Percentiles rank a stretch among this genome's conserved stretches.
Conservation (phyloP, 2,329 filamentous ascomycete genomes). For the Zarea fungicola region DNA sequence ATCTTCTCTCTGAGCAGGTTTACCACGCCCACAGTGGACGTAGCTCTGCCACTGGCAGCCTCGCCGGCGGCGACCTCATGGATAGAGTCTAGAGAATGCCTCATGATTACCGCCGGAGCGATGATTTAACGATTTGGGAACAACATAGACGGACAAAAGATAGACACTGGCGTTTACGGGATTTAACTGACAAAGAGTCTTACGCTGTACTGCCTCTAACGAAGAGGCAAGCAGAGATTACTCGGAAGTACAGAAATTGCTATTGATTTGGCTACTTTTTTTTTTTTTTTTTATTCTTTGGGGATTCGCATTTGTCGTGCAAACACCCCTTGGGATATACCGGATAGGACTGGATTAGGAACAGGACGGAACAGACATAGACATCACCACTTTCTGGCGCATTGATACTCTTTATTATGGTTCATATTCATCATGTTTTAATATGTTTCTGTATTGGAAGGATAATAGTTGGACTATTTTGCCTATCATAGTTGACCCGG, state of each 20-base stretch:
- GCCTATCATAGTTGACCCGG: constrained; percentile 15
- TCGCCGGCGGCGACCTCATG: constrained; percentile 66
- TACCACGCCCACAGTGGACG: constrained; percentile 64
- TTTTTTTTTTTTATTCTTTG: constrained; percentile 1
- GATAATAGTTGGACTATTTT: constrained; percentile 17
- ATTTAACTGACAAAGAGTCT: not conserved
- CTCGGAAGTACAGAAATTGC: constrained; percentile 1
- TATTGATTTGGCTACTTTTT: constrained; percentile 7
- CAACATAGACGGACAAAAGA: constrained; percentile 36
- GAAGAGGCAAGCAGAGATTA: not conserved
- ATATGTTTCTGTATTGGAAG: constrained; percentile 1
- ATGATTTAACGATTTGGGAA: constrained; percentile 35
- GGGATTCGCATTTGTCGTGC: not conserved
- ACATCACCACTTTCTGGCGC: constrained; percentile 19
- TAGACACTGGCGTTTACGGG: constrained; percentile 33
- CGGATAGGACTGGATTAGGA: constrained; percentile 6
- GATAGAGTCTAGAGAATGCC: constrained; percentile 41
- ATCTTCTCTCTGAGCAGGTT: constrained; percentile 65
- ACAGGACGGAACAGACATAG: constrained; percentile 16
- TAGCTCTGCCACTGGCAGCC: constrained; percentile 71
- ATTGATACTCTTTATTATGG: constrained; percentile 8
- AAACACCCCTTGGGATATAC: constrained; percentile 5
- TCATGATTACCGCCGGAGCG: constrained; percentile 19
- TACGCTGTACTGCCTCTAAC: not conserved
- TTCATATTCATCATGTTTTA: constrained; percentile 9